phyloP scores from a whole-genome alignment of 148 eudicot species.

The Simmondsia chinensis region DNA sequence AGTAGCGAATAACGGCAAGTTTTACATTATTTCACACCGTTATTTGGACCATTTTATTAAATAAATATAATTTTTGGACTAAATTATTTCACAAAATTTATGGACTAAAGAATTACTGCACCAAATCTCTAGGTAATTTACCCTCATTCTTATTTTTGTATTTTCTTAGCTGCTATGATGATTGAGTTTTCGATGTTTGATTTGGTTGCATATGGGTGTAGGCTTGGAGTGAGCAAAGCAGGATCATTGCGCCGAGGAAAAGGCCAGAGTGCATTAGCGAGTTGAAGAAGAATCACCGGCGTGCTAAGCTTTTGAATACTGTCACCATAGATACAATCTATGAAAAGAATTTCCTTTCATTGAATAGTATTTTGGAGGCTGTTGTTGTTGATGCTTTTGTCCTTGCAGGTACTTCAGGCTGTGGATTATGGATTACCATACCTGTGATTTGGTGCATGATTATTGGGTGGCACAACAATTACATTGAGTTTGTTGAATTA shows the following conservation, averaged over 20 bases:
- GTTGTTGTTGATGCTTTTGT: constrained; percentile 54
- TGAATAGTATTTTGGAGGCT: constrained; percentile 72
- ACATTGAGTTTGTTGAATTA: no score
- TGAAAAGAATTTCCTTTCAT: constrained; percentile 73
- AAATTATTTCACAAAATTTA: no score
- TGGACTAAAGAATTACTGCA: no score
- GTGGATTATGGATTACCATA: no score
- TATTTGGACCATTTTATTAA: no score
- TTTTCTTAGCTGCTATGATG: no score
- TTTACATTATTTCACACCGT: no score
- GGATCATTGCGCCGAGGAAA: constrained; percentile 49
- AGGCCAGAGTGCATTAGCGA: constrained; percentile 53
- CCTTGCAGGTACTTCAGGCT: constrained; percentile 84
- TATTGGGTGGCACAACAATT: no score
- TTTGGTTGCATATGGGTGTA: constrained; percentile 11
- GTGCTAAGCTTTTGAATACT: constrained; percentile 52
- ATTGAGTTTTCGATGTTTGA: not conserved
- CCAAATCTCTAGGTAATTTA: no score
- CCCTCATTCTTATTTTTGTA: not conserved
- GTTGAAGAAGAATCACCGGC: constrained; percentile 57
- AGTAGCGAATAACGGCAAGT: no score
- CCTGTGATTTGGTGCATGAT: no score
- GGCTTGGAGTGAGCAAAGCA: constrained; percentile 86
- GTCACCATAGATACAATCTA: constrained; percentile 68
- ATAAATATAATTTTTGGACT: no score